Evolutionary conservation across 2,329 filamentous ascomycete genomes (phyloP).

Genomic region (Pestalotiopsis sp.): DNA sequence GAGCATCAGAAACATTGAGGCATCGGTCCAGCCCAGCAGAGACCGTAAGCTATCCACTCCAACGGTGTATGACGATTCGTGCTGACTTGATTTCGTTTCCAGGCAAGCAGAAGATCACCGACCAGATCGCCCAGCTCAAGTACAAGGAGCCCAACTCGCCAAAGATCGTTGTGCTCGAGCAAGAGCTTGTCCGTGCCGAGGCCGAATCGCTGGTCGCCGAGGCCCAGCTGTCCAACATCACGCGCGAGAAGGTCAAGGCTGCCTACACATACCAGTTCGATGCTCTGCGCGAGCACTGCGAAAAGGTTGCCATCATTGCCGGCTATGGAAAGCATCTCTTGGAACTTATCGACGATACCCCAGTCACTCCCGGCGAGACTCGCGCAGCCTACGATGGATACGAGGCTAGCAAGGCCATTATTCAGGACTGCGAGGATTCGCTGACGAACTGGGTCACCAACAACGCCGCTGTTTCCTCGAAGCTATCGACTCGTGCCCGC

Average conservation of each 20-base stretch:
- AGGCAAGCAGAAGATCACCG: constrained; percentile 99
- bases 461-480: constrained; percentile 85
- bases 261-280: constrained; percentile 99
- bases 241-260: constrained; percentile 97
- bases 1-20: constrained; percentile 98
- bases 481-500: constrained; percentile 83
- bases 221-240: constrained; percentile 98
- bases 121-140: constrained; percentile 97
- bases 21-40: constrained; percentile 95
- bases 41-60: constrained; percentile 70
- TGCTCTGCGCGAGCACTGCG: constrained; percentile 93
- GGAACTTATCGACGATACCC: constrained; percentile 93
- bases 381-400: constrained; percentile 96
- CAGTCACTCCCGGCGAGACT: constrained; percentile 95
- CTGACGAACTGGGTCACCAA: constrained; percentile 96
- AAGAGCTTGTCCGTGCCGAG: constrained; percentile 97
- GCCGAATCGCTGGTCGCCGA: constrained; percentile 98
- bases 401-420: constrained; percentile 97
- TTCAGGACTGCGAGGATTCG: constrained; percentile 97
- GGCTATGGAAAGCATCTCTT: constrained; percentile 98
- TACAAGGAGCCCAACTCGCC: constrained; percentile 99
- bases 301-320: constrained; percentile 97
- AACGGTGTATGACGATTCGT: neutral
- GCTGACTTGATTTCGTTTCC: constrained; percentile 21
- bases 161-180: constrained; percentile 95